phyloP scores from a whole-genome alignment of 2,329 filamentous ascomycete genomes.

The Passalora sequoiae region DNA sequence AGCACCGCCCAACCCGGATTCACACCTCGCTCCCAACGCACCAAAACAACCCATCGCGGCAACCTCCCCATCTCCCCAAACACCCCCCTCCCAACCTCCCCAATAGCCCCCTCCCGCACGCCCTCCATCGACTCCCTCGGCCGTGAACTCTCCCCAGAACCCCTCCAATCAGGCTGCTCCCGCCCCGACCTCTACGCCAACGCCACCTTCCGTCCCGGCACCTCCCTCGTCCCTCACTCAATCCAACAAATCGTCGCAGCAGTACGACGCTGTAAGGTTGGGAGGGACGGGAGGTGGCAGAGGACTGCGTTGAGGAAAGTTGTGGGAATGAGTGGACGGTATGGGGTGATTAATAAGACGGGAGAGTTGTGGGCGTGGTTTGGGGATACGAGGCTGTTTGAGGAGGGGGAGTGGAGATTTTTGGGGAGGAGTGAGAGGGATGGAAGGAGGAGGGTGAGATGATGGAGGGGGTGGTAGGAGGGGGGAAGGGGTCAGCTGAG shows the following conservation, averaged over 20 bases:
- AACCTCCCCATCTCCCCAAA: not conserved
- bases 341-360: not conserved
- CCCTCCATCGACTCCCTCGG: not conserved
- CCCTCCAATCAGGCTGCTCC: too few relatives aligned
- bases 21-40: not conserved
- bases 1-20: too few relatives aligned
- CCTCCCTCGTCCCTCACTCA: not conserved
- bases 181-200: too few relatives aligned
- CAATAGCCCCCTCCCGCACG: not conserved
- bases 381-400: not conserved
- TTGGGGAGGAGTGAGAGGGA: not conserved
- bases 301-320: not conserved
- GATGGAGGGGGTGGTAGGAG: too few relatives aligned
- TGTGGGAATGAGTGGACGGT: not conserved
- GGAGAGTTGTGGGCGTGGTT: not conserved
- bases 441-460: not conserved
- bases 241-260: not conserved
- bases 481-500: too few relatives aligned
- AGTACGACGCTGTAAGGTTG: too few relatives aligned
- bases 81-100: not conserved
- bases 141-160: not conserved
- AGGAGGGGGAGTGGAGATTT: not conserved
- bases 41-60: not conserved
- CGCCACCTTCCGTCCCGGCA: not conserved
- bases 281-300: too few relatives aligned